A percentile compares a stretch with the other conserved stretches of the same genome.
Evolutionary conservation across 2,329 filamentous ascomycete genomes (phyloP).

Genomic region (Phialemoniopsis sp.): DNA sequence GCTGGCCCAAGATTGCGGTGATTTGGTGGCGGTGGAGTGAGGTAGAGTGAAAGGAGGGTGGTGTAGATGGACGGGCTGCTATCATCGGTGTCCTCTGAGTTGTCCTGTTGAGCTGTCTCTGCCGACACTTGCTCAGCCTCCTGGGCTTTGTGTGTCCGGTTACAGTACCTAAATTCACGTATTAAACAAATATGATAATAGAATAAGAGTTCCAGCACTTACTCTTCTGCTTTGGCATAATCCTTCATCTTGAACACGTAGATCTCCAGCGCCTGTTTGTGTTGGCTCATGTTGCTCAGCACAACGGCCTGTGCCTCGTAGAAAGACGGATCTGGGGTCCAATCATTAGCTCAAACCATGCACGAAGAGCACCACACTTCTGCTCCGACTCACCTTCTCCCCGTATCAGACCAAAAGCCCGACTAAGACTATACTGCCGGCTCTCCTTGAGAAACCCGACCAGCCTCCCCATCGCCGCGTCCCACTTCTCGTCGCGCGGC

Average conservation of each 20-base stretch:
- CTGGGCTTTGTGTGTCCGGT: constrained; percentile 68
- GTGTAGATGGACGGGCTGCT: constrained; percentile 76
- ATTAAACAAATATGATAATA: no score
- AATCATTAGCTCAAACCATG: constrained; percentile 2
- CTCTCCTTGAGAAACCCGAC: constrained; percentile 73
- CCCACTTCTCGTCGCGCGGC: constrained; percentile 38
- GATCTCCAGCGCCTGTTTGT: constrained; percentile 93
- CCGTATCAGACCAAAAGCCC: constrained; percentile 74
- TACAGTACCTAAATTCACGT: constrained; percentile 71
- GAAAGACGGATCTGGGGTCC: constrained; percentile 69
- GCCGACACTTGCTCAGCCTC: constrained; percentile 29
- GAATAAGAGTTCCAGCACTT: constrained; percentile 32
- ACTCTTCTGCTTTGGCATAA: constrained; percentile 90
- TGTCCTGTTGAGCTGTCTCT: constrained; percentile 22
- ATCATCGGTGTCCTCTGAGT: constrained; percentile 37
- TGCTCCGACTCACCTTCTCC: constrained; percentile 73
- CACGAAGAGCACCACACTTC: no score
- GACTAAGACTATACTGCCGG: constrained; percentile 73
- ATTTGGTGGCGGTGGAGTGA: constrained; percentile 73
- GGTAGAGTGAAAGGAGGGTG: constrained; percentile 82
- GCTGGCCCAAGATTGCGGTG: constrained; percentile 73
- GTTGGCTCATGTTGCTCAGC: constrained; percentile 89
- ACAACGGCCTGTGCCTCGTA: constrained; percentile 89
- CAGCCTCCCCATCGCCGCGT: constrained; percentile 60
- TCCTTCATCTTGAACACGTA: constrained; percentile 94